Conservation (phyloP, 176 grass and related monocot species). For the Aegilops umbellulata region DNA sequence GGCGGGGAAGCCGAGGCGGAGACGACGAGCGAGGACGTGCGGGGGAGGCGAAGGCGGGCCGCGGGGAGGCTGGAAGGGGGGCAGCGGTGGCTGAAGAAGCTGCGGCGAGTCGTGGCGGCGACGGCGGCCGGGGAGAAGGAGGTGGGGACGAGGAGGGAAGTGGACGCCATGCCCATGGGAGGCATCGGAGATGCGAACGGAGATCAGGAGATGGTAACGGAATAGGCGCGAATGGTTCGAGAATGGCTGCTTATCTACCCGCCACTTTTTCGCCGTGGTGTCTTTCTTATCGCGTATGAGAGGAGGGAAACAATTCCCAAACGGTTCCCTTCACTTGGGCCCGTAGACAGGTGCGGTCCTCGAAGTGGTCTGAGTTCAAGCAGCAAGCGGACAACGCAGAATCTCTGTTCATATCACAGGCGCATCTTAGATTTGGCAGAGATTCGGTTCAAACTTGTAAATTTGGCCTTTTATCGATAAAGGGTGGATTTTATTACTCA, state of each 20-base stretch:
- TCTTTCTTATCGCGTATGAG: conserved; percentile 33
- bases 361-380: not conserved
- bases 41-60: conserved; percentile 11
- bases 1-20: conserved; percentile 38
- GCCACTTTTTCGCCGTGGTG: not conserved
- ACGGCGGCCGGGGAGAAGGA: not conserved
- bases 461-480: too few species aligned
- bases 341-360: not conserved
- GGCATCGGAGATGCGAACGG: conserved; percentile 20
- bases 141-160: conserved; percentile 34
- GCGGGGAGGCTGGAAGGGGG: not conserved
- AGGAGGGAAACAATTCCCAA: conserved; percentile 13
- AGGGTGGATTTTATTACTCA: too few species aligned
- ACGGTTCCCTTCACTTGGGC: not conserved
- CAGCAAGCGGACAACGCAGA: not conserved
- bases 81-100: not conserved
- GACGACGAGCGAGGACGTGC: conserved; percentile 11
- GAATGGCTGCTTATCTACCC: conserved; percentile 31
- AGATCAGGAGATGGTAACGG: not conserved
- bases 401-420: too few species aligned
- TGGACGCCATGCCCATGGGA: conserved; percentile 58
- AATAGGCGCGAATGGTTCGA: conserved; percentile 30
- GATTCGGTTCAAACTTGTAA: too few species aligned
- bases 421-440: too few species aligned
- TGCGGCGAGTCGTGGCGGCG: not conserved